phyloP scores from a whole-genome alignment of 495 filamentous ascomycete species.

The Hypoxylon lenormandii region DNA sequence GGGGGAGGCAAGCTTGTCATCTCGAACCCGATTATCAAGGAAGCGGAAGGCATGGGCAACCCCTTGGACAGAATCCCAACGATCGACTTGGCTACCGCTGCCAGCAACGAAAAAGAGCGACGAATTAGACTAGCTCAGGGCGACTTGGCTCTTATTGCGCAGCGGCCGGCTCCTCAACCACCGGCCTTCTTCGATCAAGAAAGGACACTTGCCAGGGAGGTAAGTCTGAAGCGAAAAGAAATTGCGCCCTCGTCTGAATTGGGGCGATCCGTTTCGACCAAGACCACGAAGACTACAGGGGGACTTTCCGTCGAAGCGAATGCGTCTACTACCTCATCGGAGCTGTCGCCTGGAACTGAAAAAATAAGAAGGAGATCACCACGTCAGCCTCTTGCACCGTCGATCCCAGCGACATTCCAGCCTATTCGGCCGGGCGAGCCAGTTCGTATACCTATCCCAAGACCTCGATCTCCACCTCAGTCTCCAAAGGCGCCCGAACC shows the following conservation, averaged over 20 bases:
- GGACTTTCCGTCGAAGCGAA: slow-evolving; percentile 49
- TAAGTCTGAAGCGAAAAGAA: slow-evolving; percentile 60
- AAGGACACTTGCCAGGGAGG: slow-evolving; percentile 49
- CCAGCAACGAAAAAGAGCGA: slow-evolving; percentile 60
- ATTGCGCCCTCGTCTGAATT: slow-evolving; percentile 41
- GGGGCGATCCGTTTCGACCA: slow-evolving; percentile 40
- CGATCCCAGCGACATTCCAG: slow-evolving; percentile 41
- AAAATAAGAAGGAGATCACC: slow-evolving; percentile 59
- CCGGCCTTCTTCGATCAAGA: slow-evolving; percentile 45
- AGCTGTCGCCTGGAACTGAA: slow-evolving; percentile 60
- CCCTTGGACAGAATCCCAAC: slow-evolving; percentile 60
- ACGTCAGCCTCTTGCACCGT: slow-evolving; percentile 40
- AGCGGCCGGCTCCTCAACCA: slow-evolving; percentile 56
- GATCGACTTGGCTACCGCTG: slow-evolving; percentile 62
- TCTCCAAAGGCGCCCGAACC: slow-evolving; percentile 49
- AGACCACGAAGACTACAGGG: slow-evolving; percentile 37
- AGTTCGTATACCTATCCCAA: slow-evolving; percentile 48
- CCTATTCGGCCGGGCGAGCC: slow-evolving; percentile 47
- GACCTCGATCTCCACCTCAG: slow-evolving; percentile 38
- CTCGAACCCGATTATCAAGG: slow-evolving; percentile 60
- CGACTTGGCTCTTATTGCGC: slow-evolving; percentile 48
- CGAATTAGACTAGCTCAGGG: slow-evolving; percentile 54
- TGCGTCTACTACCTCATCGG: slow-evolving; percentile 54
- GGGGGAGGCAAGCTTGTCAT: slow-evolving; percentile 58
- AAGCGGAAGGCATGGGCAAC: slow-evolving; percentile 53